Evolutionary conservation across 768 basidiomycete species (phyloP), one percentile per base, ranked within the genome.

Genomic region (Boletus barrowsii): DNA sequence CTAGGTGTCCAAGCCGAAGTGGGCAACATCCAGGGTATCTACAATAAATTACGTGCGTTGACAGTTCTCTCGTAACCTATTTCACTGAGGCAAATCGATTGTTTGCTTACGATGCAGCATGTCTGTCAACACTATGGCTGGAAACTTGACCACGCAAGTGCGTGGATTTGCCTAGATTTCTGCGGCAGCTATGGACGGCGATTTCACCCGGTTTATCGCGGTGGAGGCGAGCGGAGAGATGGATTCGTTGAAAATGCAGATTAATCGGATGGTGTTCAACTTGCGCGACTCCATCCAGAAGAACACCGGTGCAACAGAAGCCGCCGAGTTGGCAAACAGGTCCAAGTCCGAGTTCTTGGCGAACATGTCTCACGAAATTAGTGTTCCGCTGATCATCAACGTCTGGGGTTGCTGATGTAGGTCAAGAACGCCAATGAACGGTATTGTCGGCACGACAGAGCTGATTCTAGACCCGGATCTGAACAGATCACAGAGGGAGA

Each of bases 361-460:
- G 3, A 98, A 98, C 63, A 99, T 98, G 96, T 90, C 86, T 9
- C 95, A 97, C 68, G 93, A 95, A 75, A 96, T 95, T 67, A 77
- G 94, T 14, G 24, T 14, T 15, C 35, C 44, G 11, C 2, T 43
- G n/a, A 29, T 40, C 40, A 26, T 51, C 42, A 33, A 5, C 54
- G 53, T 44, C 53, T n/a, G 30, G 45, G 29, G 26, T 49, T 40
- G 45, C 41, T 58, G 55, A 66, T 45, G 33, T 46, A 47, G n/a
- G 42, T 29, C n/a, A 66, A 93, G 96, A 69, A 98, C 97, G 22
- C 97, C 97, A 0, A 99, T 98, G 96, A 99, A 98, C 68, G 96
- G 97, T 66, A 99, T 99, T 71, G 98, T 99, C 61, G 96, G 96
- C n/a, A 94, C 98, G 94, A 99, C 96, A 24, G 94, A 96, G 72